Percentiles rank a stretch among this genome's conserved stretches.
These are phyloP conservation scores for Boletus tomentosulus DNA, from an alignment of 768 basidiomycete genomes.

Conservation along the genomic window DNA sequence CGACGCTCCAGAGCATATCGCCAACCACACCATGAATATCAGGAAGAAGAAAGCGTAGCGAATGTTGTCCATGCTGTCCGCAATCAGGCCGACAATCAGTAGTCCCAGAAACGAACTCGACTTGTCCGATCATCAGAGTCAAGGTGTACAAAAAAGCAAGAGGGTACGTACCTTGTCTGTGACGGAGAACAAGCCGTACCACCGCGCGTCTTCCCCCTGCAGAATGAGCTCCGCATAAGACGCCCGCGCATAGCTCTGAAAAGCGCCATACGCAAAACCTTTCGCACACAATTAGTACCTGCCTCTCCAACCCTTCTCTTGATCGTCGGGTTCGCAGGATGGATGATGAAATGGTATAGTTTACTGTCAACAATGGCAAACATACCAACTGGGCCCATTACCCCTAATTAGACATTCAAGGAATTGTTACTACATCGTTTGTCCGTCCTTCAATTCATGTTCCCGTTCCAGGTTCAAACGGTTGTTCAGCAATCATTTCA, in stretches of 20 bases:
- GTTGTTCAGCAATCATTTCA: too few relatives aligned
- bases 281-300: neutral
- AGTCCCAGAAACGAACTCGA: slow-evolving; percentile 93
- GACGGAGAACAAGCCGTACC: slow-evolving; percentile 76
- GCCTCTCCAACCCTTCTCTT: too few relatives aligned
- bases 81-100: slow-evolving; percentile 79
- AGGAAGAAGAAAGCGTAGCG: slow-evolving; percentile 90
- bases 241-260: slow-evolving; percentile 86
- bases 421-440: too few relatives aligned
- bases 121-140: slow-evolving; percentile 33
- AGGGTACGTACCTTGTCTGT: too few relatives aligned
- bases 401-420: too few relatives aligned
- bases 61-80: slow-evolving; percentile 87
- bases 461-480: too few relatives aligned
- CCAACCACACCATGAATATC: slow-evolving; percentile 72
- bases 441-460: too few relatives aligned
- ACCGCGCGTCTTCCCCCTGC: slow-evolving; percentile 83
- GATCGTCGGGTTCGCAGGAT: too few relatives aligned
- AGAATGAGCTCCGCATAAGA: slow-evolving; percentile 87
- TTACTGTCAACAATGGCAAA: too few relatives aligned
- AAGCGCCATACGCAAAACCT: slow-evolving; percentile 81
- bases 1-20: slow-evolving; percentile 67
- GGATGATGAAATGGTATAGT: too few relatives aligned
- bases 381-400: too few relatives aligned
- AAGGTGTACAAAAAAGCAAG: too few relatives aligned